Evolutionary conservation across 805 yeast genomes (phyloP), one percentile per base, ranked within the genome.

Genomic region (Cyberlindnera xishuangbannaensis): DNA sequence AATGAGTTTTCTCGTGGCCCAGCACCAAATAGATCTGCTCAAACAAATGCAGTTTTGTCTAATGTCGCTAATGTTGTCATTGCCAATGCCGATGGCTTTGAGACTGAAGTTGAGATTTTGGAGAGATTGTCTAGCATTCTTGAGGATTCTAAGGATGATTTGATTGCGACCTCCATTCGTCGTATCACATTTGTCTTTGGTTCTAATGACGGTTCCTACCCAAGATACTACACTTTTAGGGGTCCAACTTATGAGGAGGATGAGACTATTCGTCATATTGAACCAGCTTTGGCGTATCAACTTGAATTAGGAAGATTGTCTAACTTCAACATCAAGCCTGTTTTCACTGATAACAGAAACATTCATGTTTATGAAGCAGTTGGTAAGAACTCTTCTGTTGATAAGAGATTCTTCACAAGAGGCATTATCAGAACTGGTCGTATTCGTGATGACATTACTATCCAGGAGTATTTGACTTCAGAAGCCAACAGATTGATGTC

Each of bases 231-330:
- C 68, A 92, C 97, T 24, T 92, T 85, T 74, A 84, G 83, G 53
- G 95, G 90, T 41, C 95, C 95, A 33, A 71, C 71, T 23, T 92
- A 83, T 57, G 53, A 50, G 22, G 99, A 92, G 65, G 95, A 92
- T 65, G 77, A 80, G 62, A 88, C 88, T 15, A 83, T 92, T 58
- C 87, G 99, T 68, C 97, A 92, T 59, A 87, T 92, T 49, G 97
- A 92, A 62, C 99, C 99, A 16, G 96, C 97, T 26, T 71, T 90
- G 52, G 97, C 98, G 33, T 92, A 78, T 83, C 98, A 92, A 68
- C 73, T 92, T 48, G 99, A 92, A 65, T 72, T 92, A 44, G 90
- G 85, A 52, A 79, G 97, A 65, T 71, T 92, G 63, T 85, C 95
- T 28, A 94, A 92, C 68, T 92, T 92, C 67, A 79, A 85, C 65